Evolutionary conservation across 805 yeast species (phyloP).

Genomic region (Lachancea meyersii): DNA sequence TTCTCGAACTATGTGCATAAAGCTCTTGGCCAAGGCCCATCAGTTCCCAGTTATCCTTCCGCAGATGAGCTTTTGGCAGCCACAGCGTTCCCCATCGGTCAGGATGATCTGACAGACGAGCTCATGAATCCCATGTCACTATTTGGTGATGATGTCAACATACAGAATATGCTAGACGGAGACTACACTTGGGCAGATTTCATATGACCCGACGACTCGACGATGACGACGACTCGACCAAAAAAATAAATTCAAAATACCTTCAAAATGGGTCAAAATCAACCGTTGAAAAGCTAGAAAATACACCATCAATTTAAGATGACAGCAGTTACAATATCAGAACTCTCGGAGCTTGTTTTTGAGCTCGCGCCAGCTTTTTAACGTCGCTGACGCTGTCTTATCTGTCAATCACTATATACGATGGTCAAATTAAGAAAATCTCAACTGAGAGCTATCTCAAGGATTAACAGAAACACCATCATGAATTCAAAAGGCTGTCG

Average conservation of each 20-base stretch:
- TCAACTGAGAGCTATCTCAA: no score
- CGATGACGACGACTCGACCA: background rate
- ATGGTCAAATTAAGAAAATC: no score
- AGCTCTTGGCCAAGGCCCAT: slow-evolving; percentile 1
- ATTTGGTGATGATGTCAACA: slow-evolving; percentile 3
- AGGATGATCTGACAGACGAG: background rate
- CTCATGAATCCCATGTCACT: background rate
- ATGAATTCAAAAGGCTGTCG: no score
- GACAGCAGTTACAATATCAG: no score
- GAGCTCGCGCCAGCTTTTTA: no score
- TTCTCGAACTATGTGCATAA: slow-evolving; percentile 2
- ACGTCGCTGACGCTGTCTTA: no score
- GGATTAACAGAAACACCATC: no score
- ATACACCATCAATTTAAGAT: background rate
- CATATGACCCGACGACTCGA: background rate
- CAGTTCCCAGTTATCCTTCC: background rate
- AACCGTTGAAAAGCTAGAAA: background rate
- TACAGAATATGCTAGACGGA: slow-evolving; percentile 7
- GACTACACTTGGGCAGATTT: slow-evolving; percentile 9
- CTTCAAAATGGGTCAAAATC: background rate
- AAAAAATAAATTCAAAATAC: background rate
- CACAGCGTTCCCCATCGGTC: background rate
- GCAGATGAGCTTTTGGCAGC: slow-evolving; percentile 1
- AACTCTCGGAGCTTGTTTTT: no score
- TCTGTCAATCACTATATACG: no score